Base-by-base conservation (phyloP, 805 yeast species). In the Pichia kluyveri region DNA sequence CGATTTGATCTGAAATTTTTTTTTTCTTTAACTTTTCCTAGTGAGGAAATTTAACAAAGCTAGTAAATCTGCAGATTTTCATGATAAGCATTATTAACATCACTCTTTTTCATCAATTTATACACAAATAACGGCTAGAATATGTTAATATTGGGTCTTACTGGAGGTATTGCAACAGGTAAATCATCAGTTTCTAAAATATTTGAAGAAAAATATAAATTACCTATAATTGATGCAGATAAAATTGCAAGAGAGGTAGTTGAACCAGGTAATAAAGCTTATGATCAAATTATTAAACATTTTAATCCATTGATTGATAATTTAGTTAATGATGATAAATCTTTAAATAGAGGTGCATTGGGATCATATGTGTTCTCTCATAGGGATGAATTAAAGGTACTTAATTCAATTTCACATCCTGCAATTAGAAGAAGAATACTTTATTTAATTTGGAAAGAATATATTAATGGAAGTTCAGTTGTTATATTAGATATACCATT, bases 111-210 rank as follows among this genome's bases (percentile, higher is more conserved):
- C n/a, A n/a, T n/a, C n/a, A 19, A 19, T 19, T 19, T 19, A 19
- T 19, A 19, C 23, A 19, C 23, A 19, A 19, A 19, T 19, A 19
- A 19, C 23, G 4, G 4, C 4, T 19, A 4, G 23, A 19, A 9
- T n/a, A 91, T 93, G 99, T 75, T 93, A 41, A 75, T 93, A 32
- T 76, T 93, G 7, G 99, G 99, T 1, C 75, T 93, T 17, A 93
- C 99, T 0, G 99, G 99, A 2, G 96, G 97, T 1, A 93, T 93
- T 44, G 96, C 96, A 6, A 76, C 93, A n/a, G 99, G 99, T 4
- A 93, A 93, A 60, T 83, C 96, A 18, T 91, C 98, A 0, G 97
- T 86, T 0, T 86, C 96, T 0, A 60, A 67, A 17, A 63, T 76
- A 36, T 66, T 93, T 11, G 52, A 63, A 5, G 75, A 77, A 10